Evolutionary conservation across 345 rosid species (phyloP).

Genomic region (Chamaenerion angustifolium): DNA sequence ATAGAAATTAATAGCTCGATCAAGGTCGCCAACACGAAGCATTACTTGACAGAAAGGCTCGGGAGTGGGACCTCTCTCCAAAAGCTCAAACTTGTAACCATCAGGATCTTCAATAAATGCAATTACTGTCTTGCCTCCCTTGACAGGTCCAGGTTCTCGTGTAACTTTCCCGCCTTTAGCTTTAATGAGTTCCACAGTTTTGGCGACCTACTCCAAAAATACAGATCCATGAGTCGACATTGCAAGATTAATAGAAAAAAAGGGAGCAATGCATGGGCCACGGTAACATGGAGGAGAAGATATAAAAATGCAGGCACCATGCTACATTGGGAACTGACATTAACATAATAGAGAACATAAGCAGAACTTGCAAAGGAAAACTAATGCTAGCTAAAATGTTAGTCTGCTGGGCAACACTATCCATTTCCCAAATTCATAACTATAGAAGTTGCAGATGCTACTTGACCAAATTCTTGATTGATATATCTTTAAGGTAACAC

Average conservation of each 20-base stretch:
- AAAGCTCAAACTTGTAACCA: constrained; percentile 91
- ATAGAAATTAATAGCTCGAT: constrained; percentile 73
- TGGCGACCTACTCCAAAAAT: constrained; percentile 45
- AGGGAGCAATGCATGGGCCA: not conserved
- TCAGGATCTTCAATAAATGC: constrained; percentile 96
- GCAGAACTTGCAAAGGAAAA: no score
- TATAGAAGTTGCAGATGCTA: no score
- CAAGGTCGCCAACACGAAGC: constrained; percentile 98
- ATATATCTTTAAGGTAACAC: not conserved
- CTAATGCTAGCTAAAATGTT: no score
- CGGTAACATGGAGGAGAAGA: no score
- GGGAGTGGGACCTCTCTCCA: constrained; percentile 96
- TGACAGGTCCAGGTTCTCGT: constrained; percentile 88
- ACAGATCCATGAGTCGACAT: not conserved
- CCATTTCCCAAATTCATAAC: no score
- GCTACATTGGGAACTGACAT: no score
- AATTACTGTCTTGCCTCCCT: constrained; percentile 80
- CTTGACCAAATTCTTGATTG: no score
- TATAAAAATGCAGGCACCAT: no score
- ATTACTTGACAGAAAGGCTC: constrained; percentile 98
- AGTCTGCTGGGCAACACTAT: no score
- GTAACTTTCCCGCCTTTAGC: constrained; percentile 89
- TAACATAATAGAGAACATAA: no score
- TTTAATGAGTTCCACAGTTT: constrained; percentile 73
- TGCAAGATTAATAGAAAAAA: not conserved